phyloP scores from a whole-genome alignment of 768 basidiomycete genomes.

The Tricholomella constricta region DNA sequence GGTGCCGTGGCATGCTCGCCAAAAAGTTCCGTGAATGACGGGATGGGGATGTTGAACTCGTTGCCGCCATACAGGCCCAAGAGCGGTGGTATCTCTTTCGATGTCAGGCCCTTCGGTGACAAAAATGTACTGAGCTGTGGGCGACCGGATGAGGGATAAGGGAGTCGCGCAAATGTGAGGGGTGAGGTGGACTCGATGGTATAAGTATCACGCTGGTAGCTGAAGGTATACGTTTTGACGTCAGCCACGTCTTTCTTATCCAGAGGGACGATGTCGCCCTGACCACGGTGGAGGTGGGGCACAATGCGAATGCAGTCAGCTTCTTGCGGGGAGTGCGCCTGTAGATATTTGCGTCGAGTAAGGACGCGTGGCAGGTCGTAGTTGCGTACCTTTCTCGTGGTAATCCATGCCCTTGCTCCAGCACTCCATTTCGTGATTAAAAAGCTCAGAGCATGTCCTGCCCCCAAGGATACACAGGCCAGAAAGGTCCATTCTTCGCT shows the following conservation, averaged over 20 bases:
- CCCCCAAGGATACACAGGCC: constrained; percentile 81
- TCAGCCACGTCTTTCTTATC: constrained; percentile 61
- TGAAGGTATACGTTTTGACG: constrained; percentile 76
- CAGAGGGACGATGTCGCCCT: constrained; percentile 85
- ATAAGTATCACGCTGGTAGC: constrained; percentile 94
- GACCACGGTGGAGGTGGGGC: constrained; percentile 79
- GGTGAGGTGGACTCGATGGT: constrained; percentile 60
- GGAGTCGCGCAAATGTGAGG: constrained; percentile 72
- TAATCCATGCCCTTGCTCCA: constrained; percentile 75
- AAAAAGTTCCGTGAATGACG: constrained; percentile 90
- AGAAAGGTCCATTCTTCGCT: constrained; percentile 99
- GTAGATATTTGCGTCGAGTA: constrained; percentile 16
- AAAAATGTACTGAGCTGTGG: constrained; percentile 73
- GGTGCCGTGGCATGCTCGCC: constrained; percentile 96
- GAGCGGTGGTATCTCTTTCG: constrained; percentile 50
- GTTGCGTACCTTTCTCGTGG: constrained; percentile 64
- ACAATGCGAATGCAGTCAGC: constrained; percentile 84
- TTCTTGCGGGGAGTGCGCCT: constrained; percentile 65
- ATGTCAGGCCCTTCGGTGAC: constrained; percentile 55
- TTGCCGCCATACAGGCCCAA: constrained; percentile 83
- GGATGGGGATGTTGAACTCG: constrained; percentile 96
- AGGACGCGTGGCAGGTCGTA: background rate
- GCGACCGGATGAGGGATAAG: constrained; percentile 79
- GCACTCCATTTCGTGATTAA: constrained; percentile 90
- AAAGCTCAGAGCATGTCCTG: constrained; percentile 90